Evolutionary conservation across 768 basidiomycete species (phyloP), one percentile per base, ranked within the genome.

Genomic region (Serendipita vermifera): DNA sequence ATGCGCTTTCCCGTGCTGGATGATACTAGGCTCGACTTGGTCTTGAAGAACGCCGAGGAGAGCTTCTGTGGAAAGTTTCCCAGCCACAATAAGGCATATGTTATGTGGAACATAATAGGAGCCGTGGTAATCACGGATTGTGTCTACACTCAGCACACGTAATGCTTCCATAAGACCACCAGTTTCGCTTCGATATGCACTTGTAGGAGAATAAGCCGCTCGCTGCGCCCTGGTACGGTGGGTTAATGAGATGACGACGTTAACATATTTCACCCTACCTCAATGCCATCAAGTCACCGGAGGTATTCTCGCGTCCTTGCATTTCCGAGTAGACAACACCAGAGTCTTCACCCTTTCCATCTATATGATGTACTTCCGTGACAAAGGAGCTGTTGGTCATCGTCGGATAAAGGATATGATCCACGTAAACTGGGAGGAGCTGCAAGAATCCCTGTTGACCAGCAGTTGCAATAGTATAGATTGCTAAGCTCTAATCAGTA

Each of bases 301-400:
- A 80, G 0, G 87, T 91, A 64, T 98, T 97, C 72, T 98, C 85
- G 43, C 94, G 78, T 1, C 91, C 92, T 70, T 93, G 89, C 92
- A 96, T 96, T 71, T 92, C 87, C 64, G 85, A 87, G 68, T 96
- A 97, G 7, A 98, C 94, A 1, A 99, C 96, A 33, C 96, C 96
- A 14, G 88, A 86, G 64, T 98, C 81, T 62, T 93, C 80, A 5
- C 91, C 94, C 64, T 87, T 81, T 2, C 78, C 78, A 67, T 98
- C 87, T 61, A 98, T 81, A 68, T 97, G 91, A 67, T 97, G 89
- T n/a, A 99, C 72, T 65, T 89, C 80, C 0, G 80, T 82, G 14
- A 81, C 78, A 59, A 73, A 91, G 66, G 89, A 87, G 56, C 85
- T 81, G 59, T 91, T 78, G 6, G 90, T 89, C 59, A 98, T 80